Conservation (phyloP, 2,329 filamentous ascomycete species). For the Biscogniauxia mediterranea region DNA sequence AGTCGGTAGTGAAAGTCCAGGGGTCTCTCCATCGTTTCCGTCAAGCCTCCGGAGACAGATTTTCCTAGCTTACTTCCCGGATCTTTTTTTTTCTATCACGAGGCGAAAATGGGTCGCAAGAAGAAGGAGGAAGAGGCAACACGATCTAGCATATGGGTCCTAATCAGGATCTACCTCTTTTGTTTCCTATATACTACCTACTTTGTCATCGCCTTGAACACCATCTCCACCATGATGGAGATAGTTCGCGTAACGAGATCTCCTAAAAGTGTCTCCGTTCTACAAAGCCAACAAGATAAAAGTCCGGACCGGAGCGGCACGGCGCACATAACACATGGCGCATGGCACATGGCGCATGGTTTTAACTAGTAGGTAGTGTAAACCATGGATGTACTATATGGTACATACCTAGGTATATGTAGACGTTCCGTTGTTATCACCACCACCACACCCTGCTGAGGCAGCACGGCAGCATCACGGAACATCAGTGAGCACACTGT, state of each 20-base stretch:
- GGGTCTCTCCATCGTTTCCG: no score
- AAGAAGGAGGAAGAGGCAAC: no score
- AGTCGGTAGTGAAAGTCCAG: background rate
- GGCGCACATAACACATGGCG: background rate
- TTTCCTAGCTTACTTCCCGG: background rate
- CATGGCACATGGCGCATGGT: background rate
- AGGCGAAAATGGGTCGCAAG: background rate
- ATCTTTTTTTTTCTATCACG: background rate
- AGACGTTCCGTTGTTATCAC: background rate
- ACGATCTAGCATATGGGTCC: background rate
- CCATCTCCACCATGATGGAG: conserved; percentile 24
- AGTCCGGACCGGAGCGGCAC: background rate
- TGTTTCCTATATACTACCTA: background rate
- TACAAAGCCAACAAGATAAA: background rate
- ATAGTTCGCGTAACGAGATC: conserved; percentile 17
- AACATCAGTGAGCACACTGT: background rate
- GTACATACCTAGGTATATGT: background rate
- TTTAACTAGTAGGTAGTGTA: background rate
- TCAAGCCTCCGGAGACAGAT: background rate
- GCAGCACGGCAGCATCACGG: background rate
- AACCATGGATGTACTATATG: background rate
- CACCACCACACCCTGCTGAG: background rate
- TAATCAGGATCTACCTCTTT: background rate
- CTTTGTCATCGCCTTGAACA: background rate
- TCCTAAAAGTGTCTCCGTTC: conserved; percentile 12